Conservation (phyloP, 164 flowering plant genomes). For the Annona squamosa region DNA sequence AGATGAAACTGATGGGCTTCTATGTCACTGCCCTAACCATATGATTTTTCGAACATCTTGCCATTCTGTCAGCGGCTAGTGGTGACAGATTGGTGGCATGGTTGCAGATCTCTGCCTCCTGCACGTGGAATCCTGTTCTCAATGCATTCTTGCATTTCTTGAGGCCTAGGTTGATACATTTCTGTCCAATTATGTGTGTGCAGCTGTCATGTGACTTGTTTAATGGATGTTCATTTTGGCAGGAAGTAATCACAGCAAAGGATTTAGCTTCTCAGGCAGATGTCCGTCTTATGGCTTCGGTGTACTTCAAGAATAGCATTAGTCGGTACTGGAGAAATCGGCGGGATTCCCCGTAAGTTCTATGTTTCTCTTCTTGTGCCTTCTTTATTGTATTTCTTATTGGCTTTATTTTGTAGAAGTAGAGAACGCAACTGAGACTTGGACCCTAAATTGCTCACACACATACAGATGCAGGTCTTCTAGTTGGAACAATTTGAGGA, state of each 20-base stretch:
- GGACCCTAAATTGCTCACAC: too few species aligned
- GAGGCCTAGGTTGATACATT: not conserved
- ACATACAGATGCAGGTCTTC: too few species aligned
- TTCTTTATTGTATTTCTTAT: not conserved
- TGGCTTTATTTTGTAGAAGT: not conserved
- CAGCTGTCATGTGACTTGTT: not conserved
- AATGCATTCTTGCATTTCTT: not conserved
- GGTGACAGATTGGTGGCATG: not conserved
- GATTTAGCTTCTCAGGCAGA: constrained; percentile 66
- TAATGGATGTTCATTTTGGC: constrained; percentile 15
- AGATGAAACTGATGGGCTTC: too few species aligned
- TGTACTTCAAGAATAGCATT: constrained; percentile 80
- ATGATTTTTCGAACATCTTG: too few species aligned
- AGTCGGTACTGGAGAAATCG: constrained; percentile 79
- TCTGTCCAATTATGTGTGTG: too few species aligned
- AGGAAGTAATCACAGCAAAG: constrained; percentile 81
- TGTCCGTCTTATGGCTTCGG: constrained; percentile 82
- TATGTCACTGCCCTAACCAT: too few species aligned
- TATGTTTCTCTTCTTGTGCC: not conserved
- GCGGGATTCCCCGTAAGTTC: constrained; percentile 46
- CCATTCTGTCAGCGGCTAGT: too few species aligned
- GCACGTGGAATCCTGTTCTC: not conserved
- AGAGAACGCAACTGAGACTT: too few species aligned
- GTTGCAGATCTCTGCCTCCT: not conserved
- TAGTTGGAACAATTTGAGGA: too few species aligned